Conservation (phyloP, 2,329 filamentous ascomycete species). For the Fusarium redolens region DNA sequence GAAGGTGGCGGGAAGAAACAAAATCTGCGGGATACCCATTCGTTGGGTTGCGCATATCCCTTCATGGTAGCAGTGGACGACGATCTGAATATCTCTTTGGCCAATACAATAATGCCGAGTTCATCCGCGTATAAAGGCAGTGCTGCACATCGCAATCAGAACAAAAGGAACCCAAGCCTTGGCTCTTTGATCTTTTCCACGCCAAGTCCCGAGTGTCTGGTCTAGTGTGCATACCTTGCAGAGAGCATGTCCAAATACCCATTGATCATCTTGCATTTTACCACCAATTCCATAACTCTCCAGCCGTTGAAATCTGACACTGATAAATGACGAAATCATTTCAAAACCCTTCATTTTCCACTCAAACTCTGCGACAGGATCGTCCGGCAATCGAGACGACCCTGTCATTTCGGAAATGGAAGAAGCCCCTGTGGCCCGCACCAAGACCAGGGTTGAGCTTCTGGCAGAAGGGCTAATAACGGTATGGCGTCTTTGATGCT, state of each 20-base stretch:
- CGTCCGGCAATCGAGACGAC: conserved; percentile 39
- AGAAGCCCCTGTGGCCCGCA: conserved; percentile 17
- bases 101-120: background rate
- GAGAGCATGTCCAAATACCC: background rate
- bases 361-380: conserved; percentile 23
- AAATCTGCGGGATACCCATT: background rate
- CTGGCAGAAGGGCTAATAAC: background rate
- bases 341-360: background rate
- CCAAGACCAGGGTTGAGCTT: conserved; percentile 13
- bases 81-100: conserved; percentile 21
- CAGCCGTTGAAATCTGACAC: background rate
- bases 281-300: background rate
- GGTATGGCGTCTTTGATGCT: conserved; percentile 5
- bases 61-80: conserved; percentile 4
- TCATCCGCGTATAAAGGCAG: background rate
- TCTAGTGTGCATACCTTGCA: background rate
- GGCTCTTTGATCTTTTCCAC: background rate
- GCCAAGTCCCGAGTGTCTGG: background rate
- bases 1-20: background rate
- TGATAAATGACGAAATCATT: conserved; percentile 22
- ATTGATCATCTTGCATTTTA: background rate
- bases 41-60: background rate
- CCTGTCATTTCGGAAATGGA: conserved; percentile 43
- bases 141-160: conserved; percentile 32
- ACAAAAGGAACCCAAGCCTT: conserved; percentile 2